A percentile compares a stretch with the other conserved stretches of the same genome.
phyloP scores from a whole-genome alignment of 208 protist genomes.

The Trypanosoma avium region DNA sequence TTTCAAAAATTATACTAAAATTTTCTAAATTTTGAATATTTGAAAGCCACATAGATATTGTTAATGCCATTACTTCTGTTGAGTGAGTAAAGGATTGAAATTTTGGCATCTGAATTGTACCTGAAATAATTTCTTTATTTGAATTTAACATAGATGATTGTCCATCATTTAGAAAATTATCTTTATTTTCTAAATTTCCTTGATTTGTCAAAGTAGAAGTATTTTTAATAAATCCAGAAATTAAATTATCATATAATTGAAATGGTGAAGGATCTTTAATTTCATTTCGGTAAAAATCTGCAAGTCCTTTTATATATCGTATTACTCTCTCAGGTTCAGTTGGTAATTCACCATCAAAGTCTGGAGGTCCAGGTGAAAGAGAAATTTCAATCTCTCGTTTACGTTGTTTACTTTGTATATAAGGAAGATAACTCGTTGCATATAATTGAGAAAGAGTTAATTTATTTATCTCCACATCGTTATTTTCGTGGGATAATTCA shows the following conservation, averaged over 20 bases:
- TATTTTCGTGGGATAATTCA: constrained; percentile 30
- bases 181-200: constrained; percentile 7
- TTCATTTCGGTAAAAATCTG: constrained; percentile 18
- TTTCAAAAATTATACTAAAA: constrained; percentile 13
- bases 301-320: constrained; percentile 67
- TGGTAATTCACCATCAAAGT: constrained; percentile 71
- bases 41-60: constrained; percentile 32
- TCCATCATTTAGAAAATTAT: not conserved
- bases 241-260: constrained; percentile 63
- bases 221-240: constrained; percentile 31
- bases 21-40: constrained; percentile 25
- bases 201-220: constrained; percentile 4
- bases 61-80: constrained; percentile 19
- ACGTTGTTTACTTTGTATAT: constrained; percentile 38
- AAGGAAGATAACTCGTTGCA: constrained; percentile 54
- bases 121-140: not conserved
- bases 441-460: constrained; percentile 70
- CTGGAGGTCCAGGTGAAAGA: constrained; percentile 58
- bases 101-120: not conserved
- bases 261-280: constrained; percentile 54
- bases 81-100: constrained; percentile 21
- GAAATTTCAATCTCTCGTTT: constrained; percentile 21
- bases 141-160: not conserved
- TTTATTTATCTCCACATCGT: constrained; percentile 36
- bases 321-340: constrained; percentile 62